Evolutionary conservation across 1,139 yeast genomes (phyloP), one percentile per base, ranked within the genome.

Genomic region (Geotrichum bryndzae): DNA sequence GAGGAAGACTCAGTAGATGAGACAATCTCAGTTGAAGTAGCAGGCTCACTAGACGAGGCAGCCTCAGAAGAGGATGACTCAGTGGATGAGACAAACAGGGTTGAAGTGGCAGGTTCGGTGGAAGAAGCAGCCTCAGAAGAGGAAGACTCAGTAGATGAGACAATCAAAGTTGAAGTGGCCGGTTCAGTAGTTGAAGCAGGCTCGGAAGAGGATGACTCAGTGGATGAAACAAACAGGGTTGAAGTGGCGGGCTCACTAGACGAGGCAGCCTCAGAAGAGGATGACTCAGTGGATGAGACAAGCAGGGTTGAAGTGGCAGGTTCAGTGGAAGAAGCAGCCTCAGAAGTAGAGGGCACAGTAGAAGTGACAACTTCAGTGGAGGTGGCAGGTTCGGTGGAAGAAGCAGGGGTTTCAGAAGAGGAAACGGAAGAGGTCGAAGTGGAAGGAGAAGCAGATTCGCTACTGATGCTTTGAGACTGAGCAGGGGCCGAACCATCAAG

Each of bases 401-500:
- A 27, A 27, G 31, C 3, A 27, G 6, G 6, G 18, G 18, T 18
- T 6, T 27, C 33, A 8, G 33, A 29, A 8, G 33, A 29, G 7
- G 33, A 5, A 8, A 8, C 4, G 8, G 33, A 29, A 1, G 10
- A 6, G 7, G 8, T 50, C 1, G 51, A 35, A 23, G 56, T 38
- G 27, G 60, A 27, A 27, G 61, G 13, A 18, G 61, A 22, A 2
- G 62, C 33, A 59, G 66, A 29, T 27, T 53, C 52, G 31, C 59
- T n/a, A 18, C 61, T 31, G 27, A 59, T 35, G 45, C 62, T 50
- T 31, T 57, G 48, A 46, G 60, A 58, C 23, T 69, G 56, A 52
- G 60, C 66, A 51, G 65, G 60, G 62, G 67, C 46, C 31, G 64
- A 56, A 27, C 70, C 63, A 38, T 67, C 65, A 53, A 53, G 53